phyloP scores from a whole-genome alignment of 1,284 basidiomycete genomes.

The Cutaneotrichosporon mucoides region DNA sequence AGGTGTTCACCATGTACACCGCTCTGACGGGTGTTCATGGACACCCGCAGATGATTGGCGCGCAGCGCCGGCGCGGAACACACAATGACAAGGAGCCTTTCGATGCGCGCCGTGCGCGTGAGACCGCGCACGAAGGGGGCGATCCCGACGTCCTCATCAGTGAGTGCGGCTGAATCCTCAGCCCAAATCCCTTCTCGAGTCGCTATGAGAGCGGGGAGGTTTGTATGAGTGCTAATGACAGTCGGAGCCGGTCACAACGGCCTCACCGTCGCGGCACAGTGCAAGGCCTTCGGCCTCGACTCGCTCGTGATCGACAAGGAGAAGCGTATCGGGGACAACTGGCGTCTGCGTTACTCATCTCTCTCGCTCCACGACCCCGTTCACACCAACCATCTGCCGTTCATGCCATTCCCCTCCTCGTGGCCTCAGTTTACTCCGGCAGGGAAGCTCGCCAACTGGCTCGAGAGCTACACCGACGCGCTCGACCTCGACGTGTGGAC shows the following conservation, averaged over 20 bases:
- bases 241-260: conserved; percentile 66
- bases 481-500: conserved; percentile 67
- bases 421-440: conserved; percentile 38
- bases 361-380: conserved; percentile 63
- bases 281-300: conserved; percentile 57
- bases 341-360: conserved; percentile 58
- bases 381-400: conserved; percentile 42
- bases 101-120: neutral
- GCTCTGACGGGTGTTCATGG: neutral
- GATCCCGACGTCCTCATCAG: conserved; percentile 1
- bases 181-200: no score
- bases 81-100: conserved; percentile 3
- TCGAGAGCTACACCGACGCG: conserved; percentile 61
- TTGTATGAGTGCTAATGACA: conserved; percentile 4
- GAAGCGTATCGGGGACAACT: conserved; percentile 57
- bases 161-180: neutral
- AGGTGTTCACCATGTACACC: neutral
- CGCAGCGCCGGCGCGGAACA: neutral
- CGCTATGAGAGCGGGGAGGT: no score
- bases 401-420: conserved; percentile 33
- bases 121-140: neutral
- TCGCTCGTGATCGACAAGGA: conserved; percentile 58
- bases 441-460: conserved; percentile 62
- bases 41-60: neutral
- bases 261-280: conserved; percentile 58